Base-by-base conservation (phyloP, 1,284 basidiomycete species). In the Cystobasidium sp. region DNA sequence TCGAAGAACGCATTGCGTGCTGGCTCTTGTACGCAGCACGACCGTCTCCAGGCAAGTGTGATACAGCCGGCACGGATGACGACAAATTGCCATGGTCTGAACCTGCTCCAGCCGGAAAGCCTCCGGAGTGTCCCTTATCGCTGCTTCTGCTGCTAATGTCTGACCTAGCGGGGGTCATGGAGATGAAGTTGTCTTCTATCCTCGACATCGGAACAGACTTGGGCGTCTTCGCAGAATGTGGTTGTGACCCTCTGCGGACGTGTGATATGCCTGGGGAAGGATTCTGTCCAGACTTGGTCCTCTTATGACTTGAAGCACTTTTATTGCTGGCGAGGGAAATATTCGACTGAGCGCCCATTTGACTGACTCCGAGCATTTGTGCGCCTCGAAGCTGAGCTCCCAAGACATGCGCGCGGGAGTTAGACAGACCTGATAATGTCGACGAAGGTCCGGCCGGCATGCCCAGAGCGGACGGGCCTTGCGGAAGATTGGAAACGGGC, bases 101-200 rank as follows among this genome's bases (percentile, higher is more conserved):
- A 18, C 43, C 18, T 20, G 20, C 61, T 24, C 18, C n/a, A 22
- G 61, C 37, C 8, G 43, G 14, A n/a, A 51, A 24, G 14, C 46
- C n/a, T 18, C 22, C 31, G 56, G 41, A 55, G 12, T 61, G 56
- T 10, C 52, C 46, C 10, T 49, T 71, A 9, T 71, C 69, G 16
- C 8, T 39, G 43, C 70, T 73, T 18, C 66, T 22, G 41, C 58
- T 63, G 51, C 62, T 65, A 8, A 73, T 22, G n/a, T 73, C 70
- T 20, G 62, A 65, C 7, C 70, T 49, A 1, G 62, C 56, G 6
- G 70, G 70, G 14, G 70, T 73, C 62, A 73, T 73, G 14, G 62
- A 24, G 12, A 73, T 73, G 70, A 73, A 73, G 53, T 37, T 73
- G 63, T 56, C 62, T 52, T 59, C 51, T 14, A 66, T 24, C 3